These are phyloP conservation scores for Aspergillus hiratsukae DNA, from an alignment of 2,329 filamentous ascomycete species.

Conservation along the genomic window DNA sequence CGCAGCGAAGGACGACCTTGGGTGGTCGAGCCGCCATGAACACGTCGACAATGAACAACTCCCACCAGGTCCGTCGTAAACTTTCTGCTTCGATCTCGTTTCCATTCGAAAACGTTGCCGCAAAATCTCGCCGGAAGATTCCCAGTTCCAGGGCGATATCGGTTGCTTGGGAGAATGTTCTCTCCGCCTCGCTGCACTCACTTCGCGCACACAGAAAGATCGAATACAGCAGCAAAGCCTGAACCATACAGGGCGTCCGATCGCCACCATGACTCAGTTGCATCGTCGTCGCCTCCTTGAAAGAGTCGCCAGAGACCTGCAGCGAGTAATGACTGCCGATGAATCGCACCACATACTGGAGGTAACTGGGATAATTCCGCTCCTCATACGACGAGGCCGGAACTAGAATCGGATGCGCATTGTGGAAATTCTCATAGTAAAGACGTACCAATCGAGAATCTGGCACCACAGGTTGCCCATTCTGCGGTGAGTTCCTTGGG, in stretches of 20 bases:
- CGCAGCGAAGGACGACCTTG: constrained; percentile 54
- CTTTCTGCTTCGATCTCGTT: constrained; percentile 68
- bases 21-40: constrained; percentile 66
- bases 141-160: constrained; percentile 68
- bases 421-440: constrained; percentile 52
- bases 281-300: constrained; percentile 21
- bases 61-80: constrained; percentile 87
- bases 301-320: constrained; percentile 18
- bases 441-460: constrained; percentile 40
- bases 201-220: constrained; percentile 32
- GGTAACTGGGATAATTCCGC: constrained; percentile 40
- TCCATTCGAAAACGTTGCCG: constrained; percentile 36
- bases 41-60: constrained; percentile 68
- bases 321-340: constrained; percentile 50
- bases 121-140: constrained; percentile 65
- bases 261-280: constrained; percentile 4
- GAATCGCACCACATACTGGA: constrained; percentile 49
- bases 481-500: constrained; percentile 11
- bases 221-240: constrained; percentile 34
- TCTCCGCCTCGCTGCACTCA: constrained; percentile 30
- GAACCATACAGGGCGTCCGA: constrained; percentile 32
- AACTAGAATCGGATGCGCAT: constrained; percentile 51
- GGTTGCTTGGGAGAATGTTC: constrained; percentile 58
- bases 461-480: constrained; percentile 10
- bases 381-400: constrained; percentile 39